Evolutionary conservation across 805 yeast species (phyloP).

Genomic region (Millerozyma miso): DNA sequence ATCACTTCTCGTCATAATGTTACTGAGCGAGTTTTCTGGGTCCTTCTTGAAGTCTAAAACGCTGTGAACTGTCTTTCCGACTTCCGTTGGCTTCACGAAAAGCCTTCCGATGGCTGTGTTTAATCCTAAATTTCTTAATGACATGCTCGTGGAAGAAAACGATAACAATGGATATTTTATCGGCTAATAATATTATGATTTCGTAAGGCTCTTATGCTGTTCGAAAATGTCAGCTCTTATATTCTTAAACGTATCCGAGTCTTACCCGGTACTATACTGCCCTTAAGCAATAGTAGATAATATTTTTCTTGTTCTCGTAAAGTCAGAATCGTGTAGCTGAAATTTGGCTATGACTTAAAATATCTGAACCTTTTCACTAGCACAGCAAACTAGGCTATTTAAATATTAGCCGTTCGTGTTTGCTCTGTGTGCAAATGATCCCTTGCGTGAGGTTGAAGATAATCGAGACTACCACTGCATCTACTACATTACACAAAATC

Average conservation of each 20-base stretch:
- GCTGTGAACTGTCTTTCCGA: constrained; percentile 30
- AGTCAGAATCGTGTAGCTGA: background rate
- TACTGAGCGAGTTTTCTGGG: constrained; percentile 40
- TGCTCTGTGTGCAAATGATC: background rate
- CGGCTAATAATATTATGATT: too few relatives aligned
- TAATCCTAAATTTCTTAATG: constrained; percentile 39
- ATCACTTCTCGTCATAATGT: constrained; percentile 62
- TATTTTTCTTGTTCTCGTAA: too few relatives aligned
- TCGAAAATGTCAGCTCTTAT: too few relatives aligned
- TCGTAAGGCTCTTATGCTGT: too few relatives aligned
- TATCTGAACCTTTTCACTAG: background rate
- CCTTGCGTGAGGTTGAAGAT: background rate
- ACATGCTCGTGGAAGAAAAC: too few relatives aligned
- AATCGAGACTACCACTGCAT: background rate
- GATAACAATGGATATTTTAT: too few relatives aligned
- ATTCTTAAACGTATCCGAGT: background rate
- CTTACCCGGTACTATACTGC: background rate
- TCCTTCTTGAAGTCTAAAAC: constrained; percentile 56
- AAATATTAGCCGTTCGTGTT: background rate
- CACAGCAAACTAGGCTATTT: background rate
- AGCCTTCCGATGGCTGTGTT: constrained; percentile 33
- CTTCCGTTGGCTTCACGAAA: constrained; percentile 28
- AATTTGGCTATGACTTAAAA: too few relatives aligned
- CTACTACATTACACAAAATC: background rate
- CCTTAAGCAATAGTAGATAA: background rate